Evolutionary conservation across 2,329 filamentous ascomycete genomes (phyloP), one percentile per base, ranked within the genome.

Genomic region (Fonsecaea erecta): DNA sequence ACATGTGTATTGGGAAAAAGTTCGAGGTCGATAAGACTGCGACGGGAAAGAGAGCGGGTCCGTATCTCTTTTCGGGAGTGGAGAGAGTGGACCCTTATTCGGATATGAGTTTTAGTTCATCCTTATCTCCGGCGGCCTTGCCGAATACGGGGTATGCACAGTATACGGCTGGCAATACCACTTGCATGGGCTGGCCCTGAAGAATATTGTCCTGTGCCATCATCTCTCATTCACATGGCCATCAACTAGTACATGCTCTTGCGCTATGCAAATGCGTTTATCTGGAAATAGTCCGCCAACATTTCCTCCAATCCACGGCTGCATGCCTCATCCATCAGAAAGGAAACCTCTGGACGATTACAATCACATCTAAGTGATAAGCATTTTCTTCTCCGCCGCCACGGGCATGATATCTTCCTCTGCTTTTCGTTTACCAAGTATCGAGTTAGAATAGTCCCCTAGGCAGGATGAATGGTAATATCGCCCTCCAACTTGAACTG

Each of bases 401-500:
- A 48, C 21, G 7, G 43, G 43, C 43, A 48, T 48, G 11, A 24
- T 48, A 48, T 67, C 61, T 37, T 69, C 67, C 64, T 91, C 90
- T 55, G 89, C 89, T 77, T 93, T 93, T 67, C 90, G 82, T 78
- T 93, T 93, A 56, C 89, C 89, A 70, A 91, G 75, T 30, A 90
- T 81, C 14, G 85, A 86, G 73, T 90, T 88, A 1, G 88, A 88
- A 48, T 48, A 48, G 43, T 48, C 43, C 21, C 43, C 43, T 48
- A 48, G 43, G 43, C 95, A 99, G 61, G 88, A 96, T 11, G 90
- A 92, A 77, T 99, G 95, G 73, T 92, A 98, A 16, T 95, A 90
- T 68, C 92, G 88, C 62, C 85, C 87, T 37, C 90, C 91, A 32
- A 96, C 86, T 69, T 89, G 85, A 57, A 91, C 83, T 0, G 94